Conservation (phyloP, 257 asterid genomes). For the Schizonepeta tenuifolia region DNA sequence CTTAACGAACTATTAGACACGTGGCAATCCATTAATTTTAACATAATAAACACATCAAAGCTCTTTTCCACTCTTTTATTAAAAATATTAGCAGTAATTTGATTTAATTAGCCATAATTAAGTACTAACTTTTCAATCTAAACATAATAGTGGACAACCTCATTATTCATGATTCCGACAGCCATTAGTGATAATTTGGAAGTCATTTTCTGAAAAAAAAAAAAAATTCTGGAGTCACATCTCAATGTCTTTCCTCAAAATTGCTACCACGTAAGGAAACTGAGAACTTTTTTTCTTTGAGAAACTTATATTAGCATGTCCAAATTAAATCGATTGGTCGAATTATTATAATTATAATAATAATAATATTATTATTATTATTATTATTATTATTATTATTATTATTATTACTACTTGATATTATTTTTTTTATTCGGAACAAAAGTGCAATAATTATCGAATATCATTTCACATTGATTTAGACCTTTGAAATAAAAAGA, state of each 20-base stretch:
- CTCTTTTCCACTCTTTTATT: slow-evolving; percentile 1
- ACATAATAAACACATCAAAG: neutral
- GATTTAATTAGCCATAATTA: slow-evolving; percentile 5
- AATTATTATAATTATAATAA: no score
- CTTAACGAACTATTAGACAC: no score
- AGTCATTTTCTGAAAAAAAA: neutral
- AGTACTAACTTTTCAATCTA: neutral
- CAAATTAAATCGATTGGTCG: no score
- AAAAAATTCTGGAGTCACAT: neutral
- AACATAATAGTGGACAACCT: slow-evolving; percentile 11
- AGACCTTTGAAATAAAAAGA: slow-evolving; percentile 1
- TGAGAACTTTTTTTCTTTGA: no score
- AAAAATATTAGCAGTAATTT: slow-evolving; percentile 5
- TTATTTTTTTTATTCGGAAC: neutral
- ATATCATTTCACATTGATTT: neutral
- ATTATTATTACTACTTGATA: no score
- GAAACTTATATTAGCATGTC: no score
- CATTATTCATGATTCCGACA: slow-evolving; percentile 18
- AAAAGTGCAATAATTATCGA: neutral
- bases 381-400: no score
- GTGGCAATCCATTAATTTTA: neutral
- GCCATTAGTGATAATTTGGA: slow-evolving; percentile 8
- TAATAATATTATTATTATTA: no score
- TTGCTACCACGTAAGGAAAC: neutral
- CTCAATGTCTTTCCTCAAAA: neutral